Base-by-base conservation (phyloP, 495 filamentous ascomycete genomes). In the Oidiodendron maius region DNA sequence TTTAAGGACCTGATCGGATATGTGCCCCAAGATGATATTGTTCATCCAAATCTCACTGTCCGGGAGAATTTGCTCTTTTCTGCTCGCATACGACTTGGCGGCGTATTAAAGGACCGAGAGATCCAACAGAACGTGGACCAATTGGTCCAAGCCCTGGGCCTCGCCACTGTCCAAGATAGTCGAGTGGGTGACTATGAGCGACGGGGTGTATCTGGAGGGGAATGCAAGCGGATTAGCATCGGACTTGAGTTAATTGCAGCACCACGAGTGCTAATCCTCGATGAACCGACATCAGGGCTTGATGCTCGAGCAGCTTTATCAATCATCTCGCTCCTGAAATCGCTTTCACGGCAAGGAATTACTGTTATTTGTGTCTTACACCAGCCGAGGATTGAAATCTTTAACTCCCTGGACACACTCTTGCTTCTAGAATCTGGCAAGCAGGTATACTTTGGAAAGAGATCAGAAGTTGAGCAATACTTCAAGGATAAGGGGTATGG, bases 301-400 rank as follows among this genome's bases (percentile, higher is more conserved):
- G 90, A 96, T 61, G 82, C 80, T 26, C 87, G 88, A 60, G 80
- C 77, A 42, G 86, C 91, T 4, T 94, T 86, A 68, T 90, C 90
- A 50, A 95, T 94, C 49, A 81, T 94, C 17, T 80, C 84, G 35
- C 94, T 91, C 71, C 64, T 95, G 32, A 83, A 82, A 42, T 94
- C 93, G 65, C 77, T 95, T 12, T 82, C 89, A 1, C 80, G 78
- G 1, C 79, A 81, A 24, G 90, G 90, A 0, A 89, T 95, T 57
- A 88, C 91, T 13, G 87, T 96, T 58, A 76, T 95, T 1, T 88
- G 84, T 63, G 95, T 91, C 0, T 95, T 95, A 53, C 91, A 95
- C 61, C 91, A 96, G 56, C 90, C 91, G 15, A 84, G 86, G 56
- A 78, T 84, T 3, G 84, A 86, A 0, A 75, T 96, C 0, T 95